Evolutionary conservation across 371 early-diverging fungal species (phyloP).

Genomic region (Nematocida sp.): DNA sequence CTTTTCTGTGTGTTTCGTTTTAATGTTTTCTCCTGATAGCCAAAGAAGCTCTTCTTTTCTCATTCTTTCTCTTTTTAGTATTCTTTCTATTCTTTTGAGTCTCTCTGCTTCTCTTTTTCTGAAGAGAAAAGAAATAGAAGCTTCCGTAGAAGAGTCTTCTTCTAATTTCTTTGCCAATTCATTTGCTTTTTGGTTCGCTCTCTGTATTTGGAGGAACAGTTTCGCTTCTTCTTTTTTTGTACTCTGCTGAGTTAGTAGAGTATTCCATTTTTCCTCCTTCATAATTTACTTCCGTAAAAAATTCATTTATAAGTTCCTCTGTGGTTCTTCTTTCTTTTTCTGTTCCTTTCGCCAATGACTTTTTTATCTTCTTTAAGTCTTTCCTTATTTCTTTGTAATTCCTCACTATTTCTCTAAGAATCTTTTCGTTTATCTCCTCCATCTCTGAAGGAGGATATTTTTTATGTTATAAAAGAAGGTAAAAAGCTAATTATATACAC

Average conservation of each 20-base stretch:
- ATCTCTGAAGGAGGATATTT: background rate
- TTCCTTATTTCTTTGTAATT: slow-evolving; percentile 9
- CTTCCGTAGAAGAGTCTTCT: slow-evolving; percentile 5
- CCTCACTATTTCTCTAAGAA: slow-evolving; percentile 23
- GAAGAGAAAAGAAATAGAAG: slow-evolving; percentile 27
- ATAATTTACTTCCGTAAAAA: slow-evolving; percentile 25
- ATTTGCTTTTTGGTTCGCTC: slow-evolving; percentile 7
- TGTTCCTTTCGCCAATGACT: background rate
- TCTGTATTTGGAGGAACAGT: slow-evolving; percentile 5
- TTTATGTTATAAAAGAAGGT: background rate
- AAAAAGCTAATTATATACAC: background rate
- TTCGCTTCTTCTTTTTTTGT: slow-evolving; percentile 15
- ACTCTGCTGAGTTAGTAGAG: background rate
- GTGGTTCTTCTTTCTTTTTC: background rate
- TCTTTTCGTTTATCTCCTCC: slow-evolving; percentile 15
- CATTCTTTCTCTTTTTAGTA: slow-evolving; percentile 6
- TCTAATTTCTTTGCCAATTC: slow-evolving; percentile 9
- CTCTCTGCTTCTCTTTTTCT: slow-evolving; percentile 47
- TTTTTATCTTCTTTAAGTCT: slow-evolving; percentile 18
- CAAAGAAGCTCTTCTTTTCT: background rate
- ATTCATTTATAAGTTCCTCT: slow-evolving; percentile 23
- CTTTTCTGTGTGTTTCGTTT: background rate
- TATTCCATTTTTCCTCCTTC: slow-evolving; percentile 37
- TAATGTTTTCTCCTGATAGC: background rate
- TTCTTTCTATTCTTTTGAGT: slow-evolving; percentile 14